Base-by-base conservation (phyloP, 306 rosid species). In the Urtica urens region DNA sequence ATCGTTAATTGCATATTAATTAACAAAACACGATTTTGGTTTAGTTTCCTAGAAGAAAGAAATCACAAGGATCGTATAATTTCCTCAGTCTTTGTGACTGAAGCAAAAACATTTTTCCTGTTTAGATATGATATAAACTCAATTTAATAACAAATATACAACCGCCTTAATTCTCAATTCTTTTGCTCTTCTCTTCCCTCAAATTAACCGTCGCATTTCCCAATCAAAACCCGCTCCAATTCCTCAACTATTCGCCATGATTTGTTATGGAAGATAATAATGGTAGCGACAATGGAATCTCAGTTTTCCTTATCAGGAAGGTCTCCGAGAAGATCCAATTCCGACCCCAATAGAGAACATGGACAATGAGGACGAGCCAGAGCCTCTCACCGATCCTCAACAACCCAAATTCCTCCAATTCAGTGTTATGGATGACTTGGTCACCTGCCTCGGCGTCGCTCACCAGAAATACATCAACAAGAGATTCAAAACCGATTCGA, bases 251-350 rank as follows among this genome's bases (percentile, higher is more conserved):
- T n/a, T n/a, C n/a, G n/a, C n/a, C n/a, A n/a, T n/a, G n/a, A n/a
- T n/a, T n/a, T 12, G 15, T 47, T 26, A 24, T 47, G 33, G 53
- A 26, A 24, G 33, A n/a, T n/a, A n/a, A n/a, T n/a, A n/a, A 47
- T 45, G 50, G 18, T 59, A 58, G 51, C 53, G 71, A 60, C 38
- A 42, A 81, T 81, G 95, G 95, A 84, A 44, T 71, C 88, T 61
- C 79, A 55, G 70, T 94, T 88, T 78, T 81, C 88, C 76, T 93
- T 76, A 57, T 76, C 86, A 78, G 93, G 94, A 75, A 80, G 79
- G 82, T 59, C 80, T 64, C 53, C 66, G 11, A 55, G 31, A 20
- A 49, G 62, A 68, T 58, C 93, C 14, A 72, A 65, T 51, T 75
- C 87, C 21, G 86, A 78, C 48, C 52, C 78, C 21, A 66, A 55